Base-by-base conservation (phyloP, 768 basidiomycete genomes). In the Filobasidium wieringae region DNA sequence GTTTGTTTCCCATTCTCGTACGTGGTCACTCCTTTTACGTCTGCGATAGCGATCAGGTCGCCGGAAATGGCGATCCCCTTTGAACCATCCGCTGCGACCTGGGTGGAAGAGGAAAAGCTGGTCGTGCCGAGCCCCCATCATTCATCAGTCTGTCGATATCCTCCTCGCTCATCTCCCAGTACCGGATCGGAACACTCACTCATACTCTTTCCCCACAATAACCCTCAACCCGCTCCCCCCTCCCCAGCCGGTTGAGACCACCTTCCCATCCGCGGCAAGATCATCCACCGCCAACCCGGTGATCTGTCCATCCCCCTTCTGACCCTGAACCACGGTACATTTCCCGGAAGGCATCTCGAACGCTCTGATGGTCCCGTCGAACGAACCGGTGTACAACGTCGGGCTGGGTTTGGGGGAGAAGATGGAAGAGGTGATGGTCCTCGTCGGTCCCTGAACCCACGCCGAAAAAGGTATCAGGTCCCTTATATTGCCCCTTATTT, bases 381-480 rank as follows among this genome's bases (percentile, higher is more conserved):
- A 88, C 1, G 83, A 83, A 17, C 90, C 90, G 0, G 83, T 80
- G 57, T 90, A 77, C 77, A 93, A 88, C 0, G 88, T 88, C n/a
- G 69, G 47, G 7, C 60, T 63, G 39, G 68, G 64, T 24, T 61
- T 59, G 17, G 40, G 51, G 33, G 58, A 43, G 15, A 69, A 37
- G 4, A 60, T 57, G 7, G 66, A 65, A 0, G 86, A 79, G 0
- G 85, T 93, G 63, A 96, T 79, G 2, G 86, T 75, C 68, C 83
- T 88, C 71, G 89, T 86, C 15, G 89, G 83, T 5, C 84, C 89
- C 84, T 91, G 64, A 34, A 67, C 50, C 2, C 57, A 64, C n/a
- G 64, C 60, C 67, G 64, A 68, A 7, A 6, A 30, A 2, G 15
- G 24, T 4, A 30, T 54, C 15, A 54, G 37, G 8, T 11, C 36